Evolutionary conservation across 1,139 yeast genomes (phyloP).

Genomic region (Hyphopichia wangnamkhiaoensis): DNA sequence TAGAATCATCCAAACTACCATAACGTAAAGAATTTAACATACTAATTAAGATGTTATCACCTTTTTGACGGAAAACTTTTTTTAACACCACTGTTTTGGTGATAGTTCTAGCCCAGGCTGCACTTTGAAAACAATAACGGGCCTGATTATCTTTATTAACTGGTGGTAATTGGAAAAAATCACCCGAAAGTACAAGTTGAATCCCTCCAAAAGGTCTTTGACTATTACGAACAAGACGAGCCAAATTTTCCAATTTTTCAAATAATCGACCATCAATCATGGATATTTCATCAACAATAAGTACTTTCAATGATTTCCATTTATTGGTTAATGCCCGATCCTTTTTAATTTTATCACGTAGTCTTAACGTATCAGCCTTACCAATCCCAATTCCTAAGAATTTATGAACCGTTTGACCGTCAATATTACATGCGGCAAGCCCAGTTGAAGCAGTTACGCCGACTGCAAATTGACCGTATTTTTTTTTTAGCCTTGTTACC

Average conservation of each 20-base stretch:
- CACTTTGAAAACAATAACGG: conserved; percentile 59
- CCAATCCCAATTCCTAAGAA: conserved; percentile 83
- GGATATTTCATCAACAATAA: conserved; percentile 79
- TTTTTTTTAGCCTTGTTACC: conserved; percentile 43
- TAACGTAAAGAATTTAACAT: conserved; percentile 75
- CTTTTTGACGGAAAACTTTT: conserved; percentile 70
- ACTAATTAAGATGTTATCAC: conserved; percentile 65
- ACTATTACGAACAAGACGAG: conserved; percentile 49
- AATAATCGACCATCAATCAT: conserved; percentile 75
- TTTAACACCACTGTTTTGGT: conserved; percentile 58
- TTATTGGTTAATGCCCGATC: conserved; percentile 45
- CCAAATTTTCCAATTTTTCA: conserved; percentile 65
- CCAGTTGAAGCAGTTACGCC: conserved; percentile 94
- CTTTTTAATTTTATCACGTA: conserved; percentile 48
- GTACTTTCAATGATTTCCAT: conserved; percentile 64
- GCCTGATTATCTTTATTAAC: conserved; percentile 48
- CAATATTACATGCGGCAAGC: conserved; percentile 83
- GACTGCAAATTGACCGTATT: conserved; percentile 47
- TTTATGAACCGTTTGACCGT: conserved; percentile 78
- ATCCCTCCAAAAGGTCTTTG: conserved; percentile 75
- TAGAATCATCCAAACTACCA: conserved; percentile 55
- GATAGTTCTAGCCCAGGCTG: conserved; percentile 56
- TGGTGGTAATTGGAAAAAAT: conserved; percentile 85
- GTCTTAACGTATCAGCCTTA: conserved; percentile 40
- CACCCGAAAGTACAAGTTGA: conserved; percentile 78